Evolutionary conservation across 768 basidiomycete species (phyloP).

Genomic region (Amylocystis lapponica): DNA sequence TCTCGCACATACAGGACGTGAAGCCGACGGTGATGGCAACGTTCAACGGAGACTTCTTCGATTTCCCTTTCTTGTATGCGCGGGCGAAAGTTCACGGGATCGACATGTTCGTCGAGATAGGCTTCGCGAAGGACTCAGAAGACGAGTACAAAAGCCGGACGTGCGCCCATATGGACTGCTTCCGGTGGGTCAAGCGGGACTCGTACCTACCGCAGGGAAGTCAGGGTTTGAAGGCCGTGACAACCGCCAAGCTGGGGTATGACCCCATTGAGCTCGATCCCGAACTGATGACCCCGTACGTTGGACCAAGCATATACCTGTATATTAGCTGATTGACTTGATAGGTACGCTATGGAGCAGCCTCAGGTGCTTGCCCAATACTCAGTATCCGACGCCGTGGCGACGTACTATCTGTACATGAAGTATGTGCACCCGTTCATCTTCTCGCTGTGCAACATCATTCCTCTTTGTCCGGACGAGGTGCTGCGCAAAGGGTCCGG

Average conservation of each 20-base stretch:
- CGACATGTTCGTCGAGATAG: constrained; percentile 94
- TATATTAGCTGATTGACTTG: constrained; percentile 2
- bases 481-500: constrained; percentile 94
- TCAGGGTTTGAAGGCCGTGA: constrained; percentile 97
- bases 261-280: constrained; percentile 97
- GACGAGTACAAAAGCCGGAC: constrained; percentile 91
- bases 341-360: constrained; percentile 91
- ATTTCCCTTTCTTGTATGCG: constrained; percentile 94
- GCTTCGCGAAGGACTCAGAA: constrained; percentile 86
- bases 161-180: constrained; percentile 98
- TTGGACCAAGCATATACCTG: constrained; percentile 8
- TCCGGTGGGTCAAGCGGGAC: constrained; percentile 99
- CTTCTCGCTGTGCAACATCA: constrained; percentile 98
- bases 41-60: constrained; percentile 99
- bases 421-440: constrained; percentile 99
- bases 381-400: constrained; percentile 98
- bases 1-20: constrained; percentile 88
- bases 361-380: constrained; percentile 94
- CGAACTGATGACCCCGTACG: constrained; percentile 98
- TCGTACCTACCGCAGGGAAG: constrained; percentile 97
- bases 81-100: constrained; percentile 84
- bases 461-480: constrained; percentile 94
- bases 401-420: constrained; percentile 99
- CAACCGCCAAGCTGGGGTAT: constrained; percentile 92
- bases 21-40: constrained; percentile 97